phyloP scores from a whole-genome alignment of 192 early-diverging fungal species.

The Phlyctochytrium planicorne region DNA sequence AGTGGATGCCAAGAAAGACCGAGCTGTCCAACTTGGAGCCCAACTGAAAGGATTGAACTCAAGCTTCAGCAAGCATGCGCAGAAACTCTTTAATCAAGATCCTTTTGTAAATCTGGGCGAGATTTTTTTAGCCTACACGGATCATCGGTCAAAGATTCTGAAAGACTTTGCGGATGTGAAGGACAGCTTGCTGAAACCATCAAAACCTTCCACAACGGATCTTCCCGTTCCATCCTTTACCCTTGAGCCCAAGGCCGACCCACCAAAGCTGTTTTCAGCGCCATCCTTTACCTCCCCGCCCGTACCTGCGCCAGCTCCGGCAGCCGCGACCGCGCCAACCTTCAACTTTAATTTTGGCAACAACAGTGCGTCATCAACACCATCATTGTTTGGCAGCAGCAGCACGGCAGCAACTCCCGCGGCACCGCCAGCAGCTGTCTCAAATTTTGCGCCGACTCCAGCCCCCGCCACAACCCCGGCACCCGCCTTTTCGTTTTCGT shows the following conservation, averaged over 20 bases:
- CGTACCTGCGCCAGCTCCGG: not conserved
- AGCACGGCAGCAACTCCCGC: not conserved
- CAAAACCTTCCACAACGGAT: not conserved
- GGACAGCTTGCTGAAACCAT: not conserved
- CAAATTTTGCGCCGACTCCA: not conserved
- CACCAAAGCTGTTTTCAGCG: not conserved
- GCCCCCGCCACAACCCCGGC: not conserved
- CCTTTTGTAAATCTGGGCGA: constrained; percentile 14
- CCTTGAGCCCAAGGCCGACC: not conserved
- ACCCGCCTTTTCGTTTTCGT: constrained; percentile 7
- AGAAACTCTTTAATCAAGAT: not conserved
- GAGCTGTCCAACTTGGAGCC: not conserved
- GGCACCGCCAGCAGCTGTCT: not conserved
- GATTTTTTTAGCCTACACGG: not conserved
- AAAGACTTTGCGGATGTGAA: not conserved
- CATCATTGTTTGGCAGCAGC: constrained; percentile 12
- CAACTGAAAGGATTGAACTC: constrained; percentile 11
- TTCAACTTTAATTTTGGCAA: constrained; percentile 6
- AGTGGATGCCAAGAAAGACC: not conserved
- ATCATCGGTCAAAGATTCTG: constrained; percentile 1
- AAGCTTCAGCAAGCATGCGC: not conserved
- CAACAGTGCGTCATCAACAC: not conserved
- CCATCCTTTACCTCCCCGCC: not conserved
- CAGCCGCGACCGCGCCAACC: too few species aligned
- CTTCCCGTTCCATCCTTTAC: too few species aligned